Conservation (phyloP, 2,329 filamentous ascomycete species). For the Alternaria burnsii region DNA sequence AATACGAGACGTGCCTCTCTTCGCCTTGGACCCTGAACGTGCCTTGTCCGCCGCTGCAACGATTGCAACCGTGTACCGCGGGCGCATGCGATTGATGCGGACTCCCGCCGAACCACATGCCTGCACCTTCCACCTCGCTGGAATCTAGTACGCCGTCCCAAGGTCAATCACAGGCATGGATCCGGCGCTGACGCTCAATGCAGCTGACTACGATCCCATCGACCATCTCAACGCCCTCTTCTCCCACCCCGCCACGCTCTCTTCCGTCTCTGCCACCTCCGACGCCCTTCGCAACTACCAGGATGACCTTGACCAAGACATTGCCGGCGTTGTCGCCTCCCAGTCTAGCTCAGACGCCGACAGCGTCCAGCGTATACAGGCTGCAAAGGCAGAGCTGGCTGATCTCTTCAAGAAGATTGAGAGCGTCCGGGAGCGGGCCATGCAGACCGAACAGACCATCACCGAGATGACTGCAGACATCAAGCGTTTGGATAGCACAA, state of each 20-base stretch:
- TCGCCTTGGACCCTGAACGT: neutral
- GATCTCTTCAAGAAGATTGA: slow-evolving; percentile 95
- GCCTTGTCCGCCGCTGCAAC: slow-evolving; percentile 3
- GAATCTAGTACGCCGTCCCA: slow-evolving; percentile 47
- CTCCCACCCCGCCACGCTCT: slow-evolving; percentile 84
- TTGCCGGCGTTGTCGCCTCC: slow-evolving; percentile 73
- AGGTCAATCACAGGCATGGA: slow-evolving; percentile 19
- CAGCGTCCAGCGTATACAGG: slow-evolving; percentile 89
- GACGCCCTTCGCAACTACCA: slow-evolving; percentile 76
- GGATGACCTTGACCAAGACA: slow-evolving; percentile 81
- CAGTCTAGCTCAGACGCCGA: slow-evolving; percentile 88
- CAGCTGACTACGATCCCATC: slow-evolving; percentile 89
- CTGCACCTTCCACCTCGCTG: slow-evolving; percentile 47
- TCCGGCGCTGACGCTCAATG: slow-evolving; percentile 33
- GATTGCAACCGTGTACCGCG: slow-evolving; percentile 34
- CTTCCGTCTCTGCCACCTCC: slow-evolving; percentile 78
- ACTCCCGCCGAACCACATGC: slow-evolving; percentile 47
- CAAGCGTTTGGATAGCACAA: slow-evolving; percentile 94
- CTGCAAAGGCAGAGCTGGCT: slow-evolving; percentile 87
- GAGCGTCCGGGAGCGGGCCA: slow-evolving; percentile 84
- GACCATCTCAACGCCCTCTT: slow-evolving; percentile 94
- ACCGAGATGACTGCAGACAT: slow-evolving; percentile 99
- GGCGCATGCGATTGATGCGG: slow-evolving; percentile 48
- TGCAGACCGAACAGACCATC: slow-evolving; percentile 93
- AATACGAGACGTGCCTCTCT: neutral